Evolutionary conservation across 139 green algal genomes (phyloP).

Genomic region (Chlamydomonas incerta): DNA sequence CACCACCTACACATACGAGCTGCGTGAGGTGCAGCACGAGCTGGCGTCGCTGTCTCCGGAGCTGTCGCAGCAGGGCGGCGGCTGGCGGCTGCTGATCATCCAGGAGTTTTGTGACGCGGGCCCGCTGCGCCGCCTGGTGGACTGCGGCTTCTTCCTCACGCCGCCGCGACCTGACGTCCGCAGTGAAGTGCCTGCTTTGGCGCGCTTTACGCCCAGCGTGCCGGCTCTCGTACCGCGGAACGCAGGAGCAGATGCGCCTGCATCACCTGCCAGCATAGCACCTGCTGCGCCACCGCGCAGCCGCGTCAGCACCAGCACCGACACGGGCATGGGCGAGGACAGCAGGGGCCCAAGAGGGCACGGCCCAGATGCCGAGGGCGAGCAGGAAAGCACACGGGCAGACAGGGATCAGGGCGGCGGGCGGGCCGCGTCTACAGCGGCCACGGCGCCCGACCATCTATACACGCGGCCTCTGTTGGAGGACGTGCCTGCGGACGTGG

Average conservation of each 20-base stretch:
- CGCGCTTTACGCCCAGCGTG: too few relatives aligned
- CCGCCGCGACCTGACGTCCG: too few relatives aligned
- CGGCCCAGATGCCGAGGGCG: not conserved
- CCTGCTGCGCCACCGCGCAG: not conserved
- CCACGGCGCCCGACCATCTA: not conserved
- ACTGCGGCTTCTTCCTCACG: conserved; percentile 31
- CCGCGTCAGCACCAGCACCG: conserved; percentile 27
- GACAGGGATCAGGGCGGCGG: too few relatives aligned
- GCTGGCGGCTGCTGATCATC: conserved; percentile 49
- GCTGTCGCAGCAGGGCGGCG: conserved; percentile 36
- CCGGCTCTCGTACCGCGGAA: too few relatives aligned
- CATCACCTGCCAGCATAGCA: too few relatives aligned
- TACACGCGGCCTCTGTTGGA: not conserved
- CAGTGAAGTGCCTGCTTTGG: too few relatives aligned
- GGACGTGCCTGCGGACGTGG: not conserved
- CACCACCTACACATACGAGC: conserved; percentile 41
- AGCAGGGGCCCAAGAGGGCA: not conserved
- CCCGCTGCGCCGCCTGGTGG: not conserved
- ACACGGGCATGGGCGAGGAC: not conserved
- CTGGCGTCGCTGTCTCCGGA: conserved; percentile 16
- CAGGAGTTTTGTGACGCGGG: conserved; percentile 53
- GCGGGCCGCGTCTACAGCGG: too few relatives aligned
- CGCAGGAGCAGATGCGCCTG: too few relatives aligned
- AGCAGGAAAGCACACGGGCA: not conserved
- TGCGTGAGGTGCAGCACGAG: conserved; percentile 43